Base-by-base conservation (phyloP, 1,284 basidiomycete genomes). In the Puccinia novopanici region DNA sequence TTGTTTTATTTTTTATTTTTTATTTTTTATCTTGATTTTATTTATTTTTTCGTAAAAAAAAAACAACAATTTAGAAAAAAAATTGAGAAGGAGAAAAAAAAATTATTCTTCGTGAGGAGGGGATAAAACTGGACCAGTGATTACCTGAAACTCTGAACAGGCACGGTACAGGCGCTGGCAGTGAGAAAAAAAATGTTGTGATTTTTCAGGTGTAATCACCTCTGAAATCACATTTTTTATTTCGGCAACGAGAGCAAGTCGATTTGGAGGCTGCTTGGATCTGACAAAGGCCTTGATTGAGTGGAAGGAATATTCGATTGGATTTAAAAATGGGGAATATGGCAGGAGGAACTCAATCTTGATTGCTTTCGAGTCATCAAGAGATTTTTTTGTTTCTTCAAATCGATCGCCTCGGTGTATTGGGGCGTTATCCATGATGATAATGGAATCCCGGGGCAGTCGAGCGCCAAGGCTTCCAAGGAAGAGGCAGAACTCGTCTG, bases 121-220 rank as follows among this genome's bases (percentile, higher is more conserved):
- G 65, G 65, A 30, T 27, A 68, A 68, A 42, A 68, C 37, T 0
- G 17, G 65, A 10, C 65, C 40, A 48, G 65, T 68, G 19, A 68
- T 68, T n/a, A 22, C 65, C 12, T 48, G 40, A 19, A 1, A 45
- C 37, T 63, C 55, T 42, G 27, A 27, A 27, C 63, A 77, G 13
- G 57, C 3, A 22, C 52, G n/a, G 22, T 67, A 74, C 37, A 74
- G n/a, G 12, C 30, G 6, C 55, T 59, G 22, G 37, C 15, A 74
- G 30, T 74, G 54, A 15, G n/a, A 57, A 45, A 55, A 74, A 45
- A 45, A 22, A 13, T 59, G 0, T 37, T 24, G 52, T n/a, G 40
- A 74, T 22, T 74, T 74, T 74, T 74, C 12, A 13, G 54, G 72
- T 10, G 71, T 74, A 19, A 74, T 40, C 22, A 50, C 71, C 22